Base-by-base conservation (phyloP, 2,329 filamentous ascomycete species). In the Simplicillium aogashimaense region DNA sequence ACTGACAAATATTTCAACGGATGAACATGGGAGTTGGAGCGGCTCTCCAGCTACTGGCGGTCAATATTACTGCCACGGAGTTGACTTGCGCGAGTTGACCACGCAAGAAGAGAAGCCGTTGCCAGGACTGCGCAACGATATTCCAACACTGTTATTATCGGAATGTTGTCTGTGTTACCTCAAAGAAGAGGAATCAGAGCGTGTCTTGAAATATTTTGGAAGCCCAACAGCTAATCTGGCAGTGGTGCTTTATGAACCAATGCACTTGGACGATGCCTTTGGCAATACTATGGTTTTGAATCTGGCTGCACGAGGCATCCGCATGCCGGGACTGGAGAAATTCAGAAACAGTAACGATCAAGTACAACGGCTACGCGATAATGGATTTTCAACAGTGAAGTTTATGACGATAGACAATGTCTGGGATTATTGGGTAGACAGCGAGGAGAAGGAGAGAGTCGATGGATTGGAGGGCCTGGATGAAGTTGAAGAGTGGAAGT, bases 151-250 rank as follows among this genome's bases (percentile, higher is more conserved):
- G 8, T 63, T 98, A 17, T 71, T 98, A 7, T 97, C 90, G 0
- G 92, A 98, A 61, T 97, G 92, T 69, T 98, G 92, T 57, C 73
- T 98, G 28, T 86, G 92, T 57, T 98, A 98, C 54, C 74, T 98
- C 1, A 71, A 81, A 8, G 72, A 80, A 0, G 53, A 70, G 0
- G 72, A 80, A 38, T 82, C 88, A 0, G 67, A 71, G 30, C 61
- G 65, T 2, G 78, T 90, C 4, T 60, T 94, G 16, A 58, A 66
- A 13, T 81, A 77, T 58, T 87, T 90, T 51, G 68, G 72, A 13
- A 60, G 66, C 3, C 63, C 58, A 15, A 72, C 77, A 30, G 49
- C 55, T 37, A 46, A 64, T 57, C 41, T 79, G 47, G 50, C 73
- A 59, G 63, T 94, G 3, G 64, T 94, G 31, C 61, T 97, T 18